Percentiles rank a stretch among this genome's conserved stretches.
Evolutionary conservation across 2,329 filamentous ascomycete species (phyloP).

Genomic region (Microascus cirrosus): DNA sequence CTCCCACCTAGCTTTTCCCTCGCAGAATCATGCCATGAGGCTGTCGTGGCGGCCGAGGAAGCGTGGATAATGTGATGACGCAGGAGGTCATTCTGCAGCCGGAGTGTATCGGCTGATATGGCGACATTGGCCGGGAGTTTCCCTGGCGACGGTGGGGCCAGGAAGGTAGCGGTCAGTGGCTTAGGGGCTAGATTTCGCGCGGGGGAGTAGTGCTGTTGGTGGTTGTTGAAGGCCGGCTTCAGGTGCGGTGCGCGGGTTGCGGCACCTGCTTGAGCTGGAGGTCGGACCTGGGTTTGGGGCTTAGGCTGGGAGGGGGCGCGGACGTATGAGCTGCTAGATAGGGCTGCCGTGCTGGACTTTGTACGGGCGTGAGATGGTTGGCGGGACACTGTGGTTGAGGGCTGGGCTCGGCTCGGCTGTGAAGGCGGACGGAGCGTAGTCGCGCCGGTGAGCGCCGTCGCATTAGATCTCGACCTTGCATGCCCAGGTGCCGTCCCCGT

Average conservation of each 20-base stretch:
- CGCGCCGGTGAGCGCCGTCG: conserved; percentile 14
- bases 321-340: conserved; percentile 8
- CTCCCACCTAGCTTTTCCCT: conserved; percentile 30
- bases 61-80: conserved; percentile 55
- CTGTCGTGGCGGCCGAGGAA: conserved; percentile 29
- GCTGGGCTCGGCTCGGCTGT: conserved; percentile 10
- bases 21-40: conserved; percentile 47
- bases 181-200: conserved; percentile 51
- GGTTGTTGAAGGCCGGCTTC: conserved; percentile 47
- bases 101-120: conserved; percentile 43
- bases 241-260: conserved; percentile 20
- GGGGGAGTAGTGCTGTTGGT: conserved; percentile 58
- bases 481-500: conserved; percentile 7
- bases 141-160: conserved; percentile 49
- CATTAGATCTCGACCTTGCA: conserved; percentile 14
- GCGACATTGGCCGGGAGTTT: conserved; percentile 51
- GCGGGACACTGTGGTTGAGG: not conserved
- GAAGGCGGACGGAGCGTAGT: conserved; percentile 19
- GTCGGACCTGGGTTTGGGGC: not conserved
- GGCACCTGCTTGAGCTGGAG: conserved; percentile 6
- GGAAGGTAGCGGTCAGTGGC: conserved; percentile 44
- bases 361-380: not conserved
- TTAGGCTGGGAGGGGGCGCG: conserved; percentile 2
- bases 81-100: conserved; percentile 52
- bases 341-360: conserved; percentile 10